These are phyloP conservation scores for Firmiana major DNA, from an alignment of 345 rosid species.

Conservation along the genomic window DNA sequence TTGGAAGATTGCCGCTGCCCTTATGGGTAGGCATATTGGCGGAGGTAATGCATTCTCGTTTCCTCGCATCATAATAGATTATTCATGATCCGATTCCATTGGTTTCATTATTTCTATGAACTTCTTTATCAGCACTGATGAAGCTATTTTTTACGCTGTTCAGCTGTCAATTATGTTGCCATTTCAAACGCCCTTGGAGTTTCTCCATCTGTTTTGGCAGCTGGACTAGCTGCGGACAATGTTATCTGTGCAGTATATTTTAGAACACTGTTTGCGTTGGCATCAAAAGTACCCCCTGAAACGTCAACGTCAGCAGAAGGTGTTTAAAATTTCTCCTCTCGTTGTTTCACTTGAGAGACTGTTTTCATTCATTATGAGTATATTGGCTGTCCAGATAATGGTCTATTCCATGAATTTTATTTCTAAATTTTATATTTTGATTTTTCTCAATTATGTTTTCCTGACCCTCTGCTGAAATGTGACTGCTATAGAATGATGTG, in stretches of 20 bases:
- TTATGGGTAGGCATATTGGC: constrained; percentile 89
- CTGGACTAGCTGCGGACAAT: constrained; percentile 91
- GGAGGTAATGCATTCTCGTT: constrained; percentile 44
- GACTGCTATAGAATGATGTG: background rate
- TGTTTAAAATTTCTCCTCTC: constrained; percentile 19
- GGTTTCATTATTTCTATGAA: background rate
- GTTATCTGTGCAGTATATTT: constrained; percentile 84
- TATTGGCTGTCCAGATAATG: background rate
- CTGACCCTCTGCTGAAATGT: background rate
- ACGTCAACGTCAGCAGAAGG: constrained; percentile 42
- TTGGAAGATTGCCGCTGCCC: constrained; percentile 96
- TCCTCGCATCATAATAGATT: background rate
- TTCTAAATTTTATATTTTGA: background rate
- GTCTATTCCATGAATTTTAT: background rate
- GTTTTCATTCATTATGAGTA: background rate
- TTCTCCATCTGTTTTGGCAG: constrained; percentile 68
- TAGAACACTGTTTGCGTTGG: constrained; percentile 71
- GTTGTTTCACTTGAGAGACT: constrained; percentile 2
- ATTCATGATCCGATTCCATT: background rate
- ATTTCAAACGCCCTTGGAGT: constrained; percentile 64
- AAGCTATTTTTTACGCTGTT: constrained; percentile 13
- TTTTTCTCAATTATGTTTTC: background rate
- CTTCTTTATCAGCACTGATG: constrained; percentile 6
- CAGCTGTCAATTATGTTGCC: constrained; percentile 87
- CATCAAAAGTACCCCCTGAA: constrained; percentile 69